phyloP scores from a whole-genome alignment of 148 eudicot genomes.

The Rhododendron griersonianum region DNA sequence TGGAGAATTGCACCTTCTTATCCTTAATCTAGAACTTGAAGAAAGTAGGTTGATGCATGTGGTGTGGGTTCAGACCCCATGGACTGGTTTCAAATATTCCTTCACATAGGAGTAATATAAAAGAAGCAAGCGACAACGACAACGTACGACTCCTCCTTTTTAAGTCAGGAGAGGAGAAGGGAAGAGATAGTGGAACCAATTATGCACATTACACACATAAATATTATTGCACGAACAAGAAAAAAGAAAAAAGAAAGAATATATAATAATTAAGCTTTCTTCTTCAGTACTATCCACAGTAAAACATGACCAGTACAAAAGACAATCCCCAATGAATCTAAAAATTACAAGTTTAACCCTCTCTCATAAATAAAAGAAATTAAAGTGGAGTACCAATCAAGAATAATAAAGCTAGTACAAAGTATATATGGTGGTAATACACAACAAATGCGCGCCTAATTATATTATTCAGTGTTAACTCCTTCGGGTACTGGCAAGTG shows the following conservation, averaged over 20 bases:
- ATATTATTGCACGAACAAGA: background rate
- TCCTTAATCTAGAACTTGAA: constrained; percentile 24
- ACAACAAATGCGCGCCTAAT: background rate
- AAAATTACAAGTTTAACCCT: constrained; percentile 16
- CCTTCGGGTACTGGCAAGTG: background rate
- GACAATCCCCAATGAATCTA: constrained; percentile 2
- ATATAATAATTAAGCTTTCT: background rate
- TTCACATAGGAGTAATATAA: background rate
- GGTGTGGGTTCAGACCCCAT: constrained; percentile 42
- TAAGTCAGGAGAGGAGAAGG: background rate
- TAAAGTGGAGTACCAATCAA: background rate
- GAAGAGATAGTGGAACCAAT: constrained; percentile 43
- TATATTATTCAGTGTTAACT: background rate
- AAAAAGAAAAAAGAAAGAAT: background rate
- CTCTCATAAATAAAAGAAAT: background rate
- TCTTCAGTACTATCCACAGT: background rate
- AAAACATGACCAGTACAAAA: background rate
- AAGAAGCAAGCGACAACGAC: constrained; percentile 11
- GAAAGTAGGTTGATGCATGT: background rate
- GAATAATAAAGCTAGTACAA: background rate
- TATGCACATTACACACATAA: constrained; percentile 18
- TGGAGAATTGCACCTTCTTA: background rate
- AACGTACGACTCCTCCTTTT: background rate
- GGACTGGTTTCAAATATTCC: constrained; percentile 23
- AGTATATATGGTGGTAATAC: background rate